phyloP scores from a whole-genome alignment of 2,329 filamentous ascomycete species.

The Massarina eburnea region DNA sequence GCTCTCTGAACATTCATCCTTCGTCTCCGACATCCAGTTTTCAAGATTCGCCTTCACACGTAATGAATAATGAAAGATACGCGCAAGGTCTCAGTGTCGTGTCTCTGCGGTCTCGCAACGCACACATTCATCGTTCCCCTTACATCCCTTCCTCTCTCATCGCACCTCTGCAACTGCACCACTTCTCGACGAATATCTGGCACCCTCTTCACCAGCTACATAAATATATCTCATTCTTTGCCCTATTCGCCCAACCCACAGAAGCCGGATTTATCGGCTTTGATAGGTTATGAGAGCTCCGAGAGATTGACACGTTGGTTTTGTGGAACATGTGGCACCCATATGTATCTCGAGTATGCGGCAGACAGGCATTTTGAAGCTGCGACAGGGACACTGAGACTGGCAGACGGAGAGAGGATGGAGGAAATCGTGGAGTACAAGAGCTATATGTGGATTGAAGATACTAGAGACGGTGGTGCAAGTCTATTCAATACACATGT shows the following conservation, averaged over 20 bases:
- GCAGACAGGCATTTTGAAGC: constrained; percentile 37
- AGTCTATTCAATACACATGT: constrained; percentile 48
- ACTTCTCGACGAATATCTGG: constrained; percentile 54
- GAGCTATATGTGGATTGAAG: constrained; percentile 51
- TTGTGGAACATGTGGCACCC: constrained; percentile 48
- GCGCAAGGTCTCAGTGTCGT: constrained; percentile 38
- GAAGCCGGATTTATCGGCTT: constrained; percentile 20
- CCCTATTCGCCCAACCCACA: not conserved
- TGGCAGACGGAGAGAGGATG: constrained; percentile 27
- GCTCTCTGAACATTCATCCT: too few relatives aligned
- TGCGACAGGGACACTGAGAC: constrained; percentile 44
- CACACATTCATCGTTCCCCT: constrained; percentile 41
- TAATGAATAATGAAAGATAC: constrained; percentile 6
- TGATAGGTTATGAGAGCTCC: constrained; percentile 45
- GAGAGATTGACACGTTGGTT: constrained; percentile 41
- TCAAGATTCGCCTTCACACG: not conserved
- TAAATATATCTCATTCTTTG: constrained; percentile 39
- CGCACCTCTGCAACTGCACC: constrained; percentile 51
- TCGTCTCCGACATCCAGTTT: too few relatives aligned
- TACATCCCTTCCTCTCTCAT: constrained; percentile 47
- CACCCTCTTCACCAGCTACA: constrained; percentile 44
- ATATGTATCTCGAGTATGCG: constrained; percentile 47
- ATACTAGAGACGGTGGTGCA: constrained; percentile 57
- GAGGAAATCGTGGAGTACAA: constrained; percentile 32
- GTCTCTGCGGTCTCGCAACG: constrained; percentile 47